Conservation (phyloP, 2,329 filamentous ascomycete species). For the Daldinia sp. region DNA sequence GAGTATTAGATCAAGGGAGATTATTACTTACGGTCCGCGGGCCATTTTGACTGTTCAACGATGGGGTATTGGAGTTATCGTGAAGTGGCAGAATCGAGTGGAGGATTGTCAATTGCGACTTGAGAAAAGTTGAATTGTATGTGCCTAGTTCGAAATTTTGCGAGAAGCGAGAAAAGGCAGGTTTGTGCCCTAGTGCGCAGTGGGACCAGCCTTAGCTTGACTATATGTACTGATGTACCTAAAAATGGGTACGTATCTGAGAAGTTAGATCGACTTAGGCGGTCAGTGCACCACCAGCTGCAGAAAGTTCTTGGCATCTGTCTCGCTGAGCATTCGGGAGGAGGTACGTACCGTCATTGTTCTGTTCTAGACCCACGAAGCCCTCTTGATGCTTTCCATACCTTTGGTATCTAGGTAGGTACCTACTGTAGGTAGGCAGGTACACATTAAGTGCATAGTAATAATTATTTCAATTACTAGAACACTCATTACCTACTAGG, state of each 20-base stretch:
- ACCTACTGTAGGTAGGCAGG: not conserved
- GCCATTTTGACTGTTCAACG: slow-evolving; percentile 54
- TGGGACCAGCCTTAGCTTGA: too few species aligned
- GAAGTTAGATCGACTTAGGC: too few species aligned
- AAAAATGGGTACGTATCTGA: too few species aligned
- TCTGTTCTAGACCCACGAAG: too few species aligned
- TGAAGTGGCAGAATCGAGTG: slow-evolving; percentile 40
- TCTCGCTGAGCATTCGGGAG: not conserved
- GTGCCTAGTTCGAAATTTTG: slow-evolving; percentile 28
- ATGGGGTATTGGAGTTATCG: slow-evolving; percentile 47
- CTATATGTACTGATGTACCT: too few species aligned
- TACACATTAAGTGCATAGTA: too few species aligned
- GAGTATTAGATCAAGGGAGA: not conserved
- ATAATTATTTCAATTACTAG: too few species aligned
- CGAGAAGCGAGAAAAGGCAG: slow-evolving; percentile 42
- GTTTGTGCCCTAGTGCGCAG: slow-evolving; percentile 42
- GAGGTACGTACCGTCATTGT: not conserved
- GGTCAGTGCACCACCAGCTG: slow-evolving; percentile 13
- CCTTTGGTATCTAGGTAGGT: not conserved
- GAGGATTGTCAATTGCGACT: slow-evolving; percentile 17
- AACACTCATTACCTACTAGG: too few species aligned
- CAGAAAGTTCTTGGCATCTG: not conserved
- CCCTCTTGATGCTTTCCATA: too few species aligned
- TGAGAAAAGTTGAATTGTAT: slow-evolving; percentile 35
- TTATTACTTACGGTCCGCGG: slow-evolving; percentile 62